Percentiles rank a stretch among this genome's conserved stretches.
Evolutionary conservation across 2,329 filamentous ascomycete genomes (phyloP).

Genomic region (Talaromyces sp.): DNA sequence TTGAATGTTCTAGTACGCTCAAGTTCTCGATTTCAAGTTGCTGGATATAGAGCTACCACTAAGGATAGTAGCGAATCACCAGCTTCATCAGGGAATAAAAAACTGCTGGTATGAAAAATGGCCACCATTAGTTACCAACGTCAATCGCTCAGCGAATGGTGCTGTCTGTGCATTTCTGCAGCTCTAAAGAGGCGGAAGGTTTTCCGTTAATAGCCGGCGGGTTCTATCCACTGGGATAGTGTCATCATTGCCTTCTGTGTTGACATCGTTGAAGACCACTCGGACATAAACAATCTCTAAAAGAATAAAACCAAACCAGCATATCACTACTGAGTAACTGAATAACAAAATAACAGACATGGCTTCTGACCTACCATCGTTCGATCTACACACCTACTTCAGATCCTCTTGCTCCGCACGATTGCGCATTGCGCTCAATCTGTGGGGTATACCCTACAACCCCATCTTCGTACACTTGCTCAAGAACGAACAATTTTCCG

Average conservation of each 20-base stretch:
- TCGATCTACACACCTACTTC: slow-evolving; percentile 54
- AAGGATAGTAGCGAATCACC: not conserved
- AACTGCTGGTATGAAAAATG: too few species aligned
- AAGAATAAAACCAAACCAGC: not conserved
- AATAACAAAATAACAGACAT: not conserved
- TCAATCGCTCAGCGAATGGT: not conserved
- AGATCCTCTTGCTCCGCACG: slow-evolving; percentile 63
- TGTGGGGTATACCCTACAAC: slow-evolving; percentile 55
- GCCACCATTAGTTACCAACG: too few species aligned
- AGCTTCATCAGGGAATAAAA: not conserved
- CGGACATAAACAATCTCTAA: too few species aligned
- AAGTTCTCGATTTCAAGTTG: not conserved
- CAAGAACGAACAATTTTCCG: slow-evolving; percentile 52
- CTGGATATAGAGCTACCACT: not conserved
- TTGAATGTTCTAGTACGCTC: not conserved
- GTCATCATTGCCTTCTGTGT: not conserved
- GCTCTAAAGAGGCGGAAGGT: not conserved
- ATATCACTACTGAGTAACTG: not conserved
- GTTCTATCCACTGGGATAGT: not conserved
- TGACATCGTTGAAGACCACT: not conserved
- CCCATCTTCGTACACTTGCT: slow-evolving; percentile 55
- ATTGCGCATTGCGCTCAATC: slow-evolving; percentile 58
- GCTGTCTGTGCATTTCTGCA: not conserved
- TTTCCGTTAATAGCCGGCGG: slow-evolving; percentile 25
- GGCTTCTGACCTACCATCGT: slow-evolving; percentile 12